Evolutionary conservation across 768 basidiomycete genomes (phyloP), one percentile per base, ranked within the genome.

Genomic region (Phlebiopsis gigantea): DNA sequence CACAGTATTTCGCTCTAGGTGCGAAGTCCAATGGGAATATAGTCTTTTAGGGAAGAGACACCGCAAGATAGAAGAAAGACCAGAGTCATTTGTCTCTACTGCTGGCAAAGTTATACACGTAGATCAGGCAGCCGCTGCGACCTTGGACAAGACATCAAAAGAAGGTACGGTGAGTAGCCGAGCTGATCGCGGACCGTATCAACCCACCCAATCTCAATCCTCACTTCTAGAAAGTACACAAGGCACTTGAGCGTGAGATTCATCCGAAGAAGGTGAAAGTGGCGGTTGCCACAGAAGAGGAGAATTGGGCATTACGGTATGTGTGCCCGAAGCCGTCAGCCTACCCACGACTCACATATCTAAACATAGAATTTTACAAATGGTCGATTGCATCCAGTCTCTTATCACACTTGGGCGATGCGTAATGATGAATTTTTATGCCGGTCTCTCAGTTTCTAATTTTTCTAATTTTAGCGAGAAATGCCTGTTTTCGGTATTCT

Each of bases 401-500:
- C 72, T 94, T 3, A 41, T 72, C 29, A 53, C 65, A 2, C 59
- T 73, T 21, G 82, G 83, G 0, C 72, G 75, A 55, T 83, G 80
- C 56, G 88, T 88, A 65, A 64, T 69, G 52, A 58, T 19, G 21
- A 46, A 48, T 53, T 50, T 7, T 46, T 5, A 21, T 17, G 17
- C 34, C 17, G 34, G 5, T 61, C 46, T 50, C 53, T 26, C 53
- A 63, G 30, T 5, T 5, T 53, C 29, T 8, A 21, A 28, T 31
- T 4, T 34, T 22, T 5, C 3, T 42, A 1, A 9, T 14, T 19
- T 49, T 56, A 92, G 87, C 83, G 93, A 7, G 93, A 96, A 70
- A 76, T 94, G 52, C 90, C 90, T 3, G 85, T 95, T 1, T 90
- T 93, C 60, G 88, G 89, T 0, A 76, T 90, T 55, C 68, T 92